Evolutionary conservation across 192 early-diverging fungal species (phyloP).

Genomic region (Umbelopsis vinacea): DNA sequence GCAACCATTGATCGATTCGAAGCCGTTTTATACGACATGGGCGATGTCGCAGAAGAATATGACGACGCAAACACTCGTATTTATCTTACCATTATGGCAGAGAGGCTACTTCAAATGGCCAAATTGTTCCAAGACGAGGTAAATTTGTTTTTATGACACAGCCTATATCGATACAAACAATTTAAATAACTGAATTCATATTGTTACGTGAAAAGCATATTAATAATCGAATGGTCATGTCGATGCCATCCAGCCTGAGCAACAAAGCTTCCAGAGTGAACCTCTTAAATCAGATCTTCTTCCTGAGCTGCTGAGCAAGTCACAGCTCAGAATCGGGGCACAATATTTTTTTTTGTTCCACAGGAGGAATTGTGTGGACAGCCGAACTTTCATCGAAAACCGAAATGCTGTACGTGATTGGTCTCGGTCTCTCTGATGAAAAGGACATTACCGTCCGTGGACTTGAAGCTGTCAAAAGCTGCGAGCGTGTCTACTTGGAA

Average conservation of each 20-base stretch:
- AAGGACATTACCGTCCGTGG: conserved; percentile 97
- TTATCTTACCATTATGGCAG: conserved; percentile 12
- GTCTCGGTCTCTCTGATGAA: conserved; percentile 95
- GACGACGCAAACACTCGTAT: conserved; percentile 1
- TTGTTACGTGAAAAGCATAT: background rate
- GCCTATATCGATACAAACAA: background rate
- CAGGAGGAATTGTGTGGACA: background rate
- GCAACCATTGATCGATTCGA: conserved; percentile 5
- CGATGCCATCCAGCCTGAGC: conserved; percentile 7
- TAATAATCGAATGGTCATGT: conserved; percentile 2
- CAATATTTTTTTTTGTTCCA: conserved; percentile 7
- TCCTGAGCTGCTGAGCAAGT: conserved; percentile 8
- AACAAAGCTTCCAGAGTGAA: conserved; percentile 9
- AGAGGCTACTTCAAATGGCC: background rate
- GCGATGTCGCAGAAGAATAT: background rate
- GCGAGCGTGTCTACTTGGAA: conserved; percentile 92
- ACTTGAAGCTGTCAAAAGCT: conserved; percentile 86
- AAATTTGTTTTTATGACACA: background rate
- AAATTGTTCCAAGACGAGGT: conserved; percentile 1
- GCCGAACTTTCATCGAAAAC: background rate
- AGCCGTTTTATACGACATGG: conserved; percentile 9
- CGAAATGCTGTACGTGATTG: conserved; percentile 83
- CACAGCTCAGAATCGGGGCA: background rate
- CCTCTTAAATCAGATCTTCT: background rate
- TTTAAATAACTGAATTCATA: background rate